Evolutionary conservation across 306 rosid genomes (phyloP), one percentile per base, ranked within the genome.

Genomic region (Glycine tomentella): DNA sequence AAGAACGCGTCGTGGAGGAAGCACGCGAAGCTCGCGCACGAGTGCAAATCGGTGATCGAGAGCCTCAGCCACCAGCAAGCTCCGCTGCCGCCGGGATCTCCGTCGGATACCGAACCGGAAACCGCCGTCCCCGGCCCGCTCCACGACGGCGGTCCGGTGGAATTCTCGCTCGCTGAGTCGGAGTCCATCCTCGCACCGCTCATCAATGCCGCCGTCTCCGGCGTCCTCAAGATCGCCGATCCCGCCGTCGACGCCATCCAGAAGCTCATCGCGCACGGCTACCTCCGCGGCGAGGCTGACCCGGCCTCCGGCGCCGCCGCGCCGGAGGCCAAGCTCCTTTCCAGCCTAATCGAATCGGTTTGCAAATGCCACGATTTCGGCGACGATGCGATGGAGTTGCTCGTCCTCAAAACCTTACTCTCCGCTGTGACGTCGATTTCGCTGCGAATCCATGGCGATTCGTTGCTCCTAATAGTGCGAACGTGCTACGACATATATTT

Each of bases 1-100:
- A 96, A 92, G 81, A 93, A 93, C 86, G 97, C 97, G 59, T 96
- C 99, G 1, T 96, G 99, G 99, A 89, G 97, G 20, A 96, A 96
- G 87, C 98, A 96, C 69, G 90, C 94, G 62, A 96, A 86, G 87
- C 95, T 96, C 80, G 94, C 92, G 49, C 90, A 85, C 76, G 94
- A 96, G 84, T 96, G 98, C 91, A 96, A 96, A 87, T 92, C 98
- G 62, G 88, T 93, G 8, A 38, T 93, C 84, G 99, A 96, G 55
- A 87, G 87, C 66, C 91, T 96, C 79, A 59, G 69, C 67, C 75
- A 71, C 40, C 83, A 78, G 31, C 74, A 82, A 0, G 51, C 15
- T 25, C 45, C 15, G 13, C 20, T 6, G 1, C 71, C 80, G 0
- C 84, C 90, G 2, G 89, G 73, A 5, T 82, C 88, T 2, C 81